These are phyloP conservation scores for Ramichloridium luteum DNA, from an alignment of 2,329 filamentous ascomycete genomes.

Conservation along the genomic window DNA sequence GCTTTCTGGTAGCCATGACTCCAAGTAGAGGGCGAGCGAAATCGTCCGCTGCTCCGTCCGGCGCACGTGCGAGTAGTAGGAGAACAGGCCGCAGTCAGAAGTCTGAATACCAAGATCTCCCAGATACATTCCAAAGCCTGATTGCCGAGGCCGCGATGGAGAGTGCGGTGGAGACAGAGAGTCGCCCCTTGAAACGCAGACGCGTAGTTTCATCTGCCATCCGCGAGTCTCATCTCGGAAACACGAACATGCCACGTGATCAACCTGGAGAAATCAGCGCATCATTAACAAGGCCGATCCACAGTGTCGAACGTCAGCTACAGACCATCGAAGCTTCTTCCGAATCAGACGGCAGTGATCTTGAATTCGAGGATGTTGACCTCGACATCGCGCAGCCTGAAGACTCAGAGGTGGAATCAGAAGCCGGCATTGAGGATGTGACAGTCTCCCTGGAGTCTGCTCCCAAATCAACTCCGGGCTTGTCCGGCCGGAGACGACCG, in stretches of 20 bases:
- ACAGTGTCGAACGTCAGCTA: conserved; percentile 3
- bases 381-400: conserved; percentile 27
- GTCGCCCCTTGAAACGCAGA: conserved; percentile 20
- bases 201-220: conserved; percentile 8
- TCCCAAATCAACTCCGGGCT: conserved; percentile 23
- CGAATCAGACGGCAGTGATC: conserved; percentile 37
- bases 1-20: no score
- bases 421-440: conserved; percentile 27
- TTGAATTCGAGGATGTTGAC: conserved; percentile 53
- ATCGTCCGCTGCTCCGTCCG: conserved; percentile 1
- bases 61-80: conserved; percentile 6
- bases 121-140: conserved; percentile 21
- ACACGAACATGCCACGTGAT: no score
- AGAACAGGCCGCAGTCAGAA: conserved; percentile 5
- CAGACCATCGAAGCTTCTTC: conserved; percentile 22
- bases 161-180: conserved; percentile 5
- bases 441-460: conserved; percentile 29
- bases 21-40: conserved; percentile 13
- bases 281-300: not conserved
- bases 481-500: conserved; percentile 36
- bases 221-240: no score
- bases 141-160: conserved; percentile 17
- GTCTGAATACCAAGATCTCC: conserved; percentile 6
- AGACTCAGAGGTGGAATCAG: conserved; percentile 12
- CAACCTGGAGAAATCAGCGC: not conserved